Evolutionary conservation across 1,139 yeast genomes (phyloP).

Genomic region (Magnusiomyces paraingens): DNA sequence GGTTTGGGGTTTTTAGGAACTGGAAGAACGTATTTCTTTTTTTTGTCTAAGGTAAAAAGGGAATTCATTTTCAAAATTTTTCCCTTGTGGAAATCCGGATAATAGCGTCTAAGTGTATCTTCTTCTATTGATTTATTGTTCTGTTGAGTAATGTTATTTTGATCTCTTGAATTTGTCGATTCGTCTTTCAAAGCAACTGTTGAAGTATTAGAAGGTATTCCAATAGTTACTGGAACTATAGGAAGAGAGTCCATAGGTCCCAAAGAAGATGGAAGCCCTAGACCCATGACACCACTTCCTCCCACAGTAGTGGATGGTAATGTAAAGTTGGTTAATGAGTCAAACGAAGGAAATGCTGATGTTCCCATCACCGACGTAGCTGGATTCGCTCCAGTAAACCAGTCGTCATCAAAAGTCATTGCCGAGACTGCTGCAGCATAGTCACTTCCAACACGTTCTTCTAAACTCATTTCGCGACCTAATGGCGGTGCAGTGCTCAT

Average conservation of each 20-base stretch:
- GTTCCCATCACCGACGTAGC: background rate
- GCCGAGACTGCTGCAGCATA: conserved; percentile 16
- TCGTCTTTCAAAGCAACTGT: background rate
- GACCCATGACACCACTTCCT: too few species aligned
- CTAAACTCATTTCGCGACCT: conserved; percentile 14
- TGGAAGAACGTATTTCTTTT: conserved; percentile 34
- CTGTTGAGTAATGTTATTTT: background rate
- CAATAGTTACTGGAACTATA: too few species aligned
- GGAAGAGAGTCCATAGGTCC: too few species aligned
- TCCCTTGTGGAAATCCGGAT: conserved; percentile 55
- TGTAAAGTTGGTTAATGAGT: background rate
- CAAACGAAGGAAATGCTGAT: background rate
- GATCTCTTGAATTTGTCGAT: background rate
- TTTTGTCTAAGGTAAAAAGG: conserved; percentile 43
- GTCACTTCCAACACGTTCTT: conserved; percentile 18
- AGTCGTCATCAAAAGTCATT: conserved; percentile 16
- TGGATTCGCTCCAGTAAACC: conserved; percentile 8
- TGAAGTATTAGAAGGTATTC: too few species aligned
- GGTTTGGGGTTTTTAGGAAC: conserved; percentile 51
- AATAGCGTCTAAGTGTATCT: conserved; percentile 37
- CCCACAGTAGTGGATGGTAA: background rate
- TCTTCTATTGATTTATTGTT: conserved; percentile 10
- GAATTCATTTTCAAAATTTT: conserved; percentile 59
- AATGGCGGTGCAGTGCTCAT: background rate
- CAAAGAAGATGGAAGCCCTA: too few species aligned